phyloP scores from a whole-genome alignment of 345 rosid species.

The Ceriops tagal region DNA sequence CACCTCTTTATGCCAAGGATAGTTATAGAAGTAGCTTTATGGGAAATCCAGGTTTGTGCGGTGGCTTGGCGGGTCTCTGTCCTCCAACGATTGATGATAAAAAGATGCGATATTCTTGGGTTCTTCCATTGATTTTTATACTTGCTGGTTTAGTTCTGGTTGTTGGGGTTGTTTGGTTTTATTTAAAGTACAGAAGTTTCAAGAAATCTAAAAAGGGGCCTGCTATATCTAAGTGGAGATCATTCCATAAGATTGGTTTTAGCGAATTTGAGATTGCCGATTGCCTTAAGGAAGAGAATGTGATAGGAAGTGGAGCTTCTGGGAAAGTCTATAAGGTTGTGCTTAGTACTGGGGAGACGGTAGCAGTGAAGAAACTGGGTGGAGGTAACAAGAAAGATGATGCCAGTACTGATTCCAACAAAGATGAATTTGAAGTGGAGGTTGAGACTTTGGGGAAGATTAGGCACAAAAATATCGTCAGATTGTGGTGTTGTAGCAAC shows the following conservation, averaged over 20 bases:
- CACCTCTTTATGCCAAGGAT: conserved; percentile 54
- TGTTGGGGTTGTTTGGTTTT: conserved; percentile 60
- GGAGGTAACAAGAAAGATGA: conserved; percentile 38
- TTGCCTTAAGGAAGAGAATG: conserved; percentile 61
- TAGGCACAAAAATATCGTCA: conserved; percentile 84
- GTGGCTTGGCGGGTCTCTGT: conserved; percentile 60
- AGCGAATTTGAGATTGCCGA: conserved; percentile 56
- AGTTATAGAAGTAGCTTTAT: conserved; percentile 50
- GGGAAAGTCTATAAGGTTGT: conserved; percentile 80
- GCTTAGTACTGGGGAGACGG: conserved; percentile 60
- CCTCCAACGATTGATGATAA: conserved; percentile 27
- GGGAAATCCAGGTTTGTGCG: conserved; percentile 80
- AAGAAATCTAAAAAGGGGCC: conserved; percentile 39
- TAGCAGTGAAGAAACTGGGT: conserved; percentile 77
- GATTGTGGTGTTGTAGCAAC: conserved; percentile 77
- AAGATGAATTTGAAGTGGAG: conserved; percentile 62
- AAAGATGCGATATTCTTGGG: conserved; percentile 47
- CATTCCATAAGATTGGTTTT: conserved; percentile 81
- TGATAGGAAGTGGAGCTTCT: conserved; percentile 80
- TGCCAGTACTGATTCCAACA: conserved; percentile 25
- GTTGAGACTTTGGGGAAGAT: conserved; percentile 84
- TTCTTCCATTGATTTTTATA: conserved; percentile 51
- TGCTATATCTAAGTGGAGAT: conserved; percentile 63
- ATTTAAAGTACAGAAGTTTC: conserved; percentile 43
- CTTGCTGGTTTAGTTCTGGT: conserved; percentile 53